Percentiles rank a stretch among this genome's conserved stretches.
phyloP scores from a whole-genome alignment of 169 alveolate genomes.

The Plasmodium gonderi region DNA sequence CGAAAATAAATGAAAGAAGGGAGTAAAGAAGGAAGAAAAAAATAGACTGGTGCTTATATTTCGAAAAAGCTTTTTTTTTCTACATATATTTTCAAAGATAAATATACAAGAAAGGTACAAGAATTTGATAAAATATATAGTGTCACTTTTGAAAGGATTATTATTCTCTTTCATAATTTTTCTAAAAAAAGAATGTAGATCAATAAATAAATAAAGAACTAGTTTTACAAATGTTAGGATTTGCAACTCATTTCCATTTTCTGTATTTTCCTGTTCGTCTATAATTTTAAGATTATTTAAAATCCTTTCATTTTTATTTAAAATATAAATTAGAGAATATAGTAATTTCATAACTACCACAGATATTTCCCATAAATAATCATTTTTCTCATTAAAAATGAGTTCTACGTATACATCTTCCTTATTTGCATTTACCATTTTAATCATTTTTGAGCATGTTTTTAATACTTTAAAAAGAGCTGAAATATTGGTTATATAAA shows the following conservation, averaged over 20 bases:
- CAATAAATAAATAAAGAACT: slow-evolving; percentile 29
- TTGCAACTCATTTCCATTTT: slow-evolving; percentile 40
- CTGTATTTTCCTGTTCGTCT: slow-evolving; percentile 18
- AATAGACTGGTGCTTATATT: slow-evolving; percentile 41
- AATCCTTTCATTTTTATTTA: slow-evolving; percentile 46
- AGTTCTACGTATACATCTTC: slow-evolving; percentile 47
- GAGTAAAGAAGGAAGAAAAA: slow-evolving; percentile 72
- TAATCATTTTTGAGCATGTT: slow-evolving; percentile 50
- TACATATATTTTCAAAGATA: slow-evolving; percentile 51
- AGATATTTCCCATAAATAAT: slow-evolving; percentile 10
- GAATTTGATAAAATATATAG: slow-evolving; percentile 17
- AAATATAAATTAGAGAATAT: slow-evolving; percentile 28
- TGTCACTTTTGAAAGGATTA: slow-evolving; percentile 12
- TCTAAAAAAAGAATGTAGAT: slow-evolving; percentile 45
- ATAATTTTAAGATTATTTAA: slow-evolving; percentile 18
- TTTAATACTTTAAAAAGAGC: slow-evolving; percentile 50
- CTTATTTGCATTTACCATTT: slow-evolving; percentile 38
- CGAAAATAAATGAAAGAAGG: slow-evolving; percentile 49
- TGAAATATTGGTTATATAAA: slow-evolving; percentile 39
- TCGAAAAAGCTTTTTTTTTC: slow-evolving; percentile 19
- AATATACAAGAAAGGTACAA: slow-evolving; percentile 57
- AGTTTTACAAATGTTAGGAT: slow-evolving; percentile 42
- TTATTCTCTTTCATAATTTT: slow-evolving; percentile 2
- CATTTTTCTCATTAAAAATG: slow-evolving; percentile 9
- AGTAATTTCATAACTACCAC: slow-evolving; percentile 34